Base-by-base conservation (phyloP, 2,329 filamentous ascomycete species). In the Aureobasidium sp. region DNA sequence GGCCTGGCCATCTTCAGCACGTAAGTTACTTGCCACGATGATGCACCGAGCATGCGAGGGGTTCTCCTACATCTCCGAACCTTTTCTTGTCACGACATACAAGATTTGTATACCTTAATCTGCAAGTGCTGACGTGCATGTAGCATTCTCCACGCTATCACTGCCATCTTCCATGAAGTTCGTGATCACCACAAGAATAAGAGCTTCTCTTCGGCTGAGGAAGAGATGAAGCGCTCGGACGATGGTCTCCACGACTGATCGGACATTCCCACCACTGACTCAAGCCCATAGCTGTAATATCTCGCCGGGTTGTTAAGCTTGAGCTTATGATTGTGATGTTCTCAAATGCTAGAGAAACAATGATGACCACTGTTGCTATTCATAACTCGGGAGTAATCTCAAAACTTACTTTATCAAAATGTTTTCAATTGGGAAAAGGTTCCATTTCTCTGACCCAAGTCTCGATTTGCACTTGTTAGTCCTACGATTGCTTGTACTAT, bases 1-100 rank as follows among this genome's bases (percentile, higher is more conserved):
- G 71, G 77, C 10, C 60, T 78, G 63, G 76, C 76, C 8, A 78
- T 79, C 48, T 66, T 78, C 61, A 77, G 73, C 73, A 78, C 76
- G 76, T 52, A 37, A 37, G 48, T 37, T 17, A 27, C 10, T 15
- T 26, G 2, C n/a, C 9, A 20, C 2, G 39, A 34, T 20, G 9
- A 34, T 34, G 32, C 9, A 34, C 32, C 32, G 12, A 10, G 32
- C 32, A 34, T 34, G 7, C 32, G 9, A 12, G 32, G 12, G 6
- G 32, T 10, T 10, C 12, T 3, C 9, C 32, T 34, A 20, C 20
- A 20, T 20, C 20, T 20, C 20, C 20, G 20, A 20, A 20, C 20
- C 20, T 20, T 20, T 20, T 20, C 20, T 20, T 10, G 6, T 34
- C 32, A 12, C 12, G 32, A 34, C 20, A 20, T 10, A 34, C 32